phyloP scores from a whole-genome alignment of 495 filamentous ascomycete genomes.

The Podospora australis region DNA sequence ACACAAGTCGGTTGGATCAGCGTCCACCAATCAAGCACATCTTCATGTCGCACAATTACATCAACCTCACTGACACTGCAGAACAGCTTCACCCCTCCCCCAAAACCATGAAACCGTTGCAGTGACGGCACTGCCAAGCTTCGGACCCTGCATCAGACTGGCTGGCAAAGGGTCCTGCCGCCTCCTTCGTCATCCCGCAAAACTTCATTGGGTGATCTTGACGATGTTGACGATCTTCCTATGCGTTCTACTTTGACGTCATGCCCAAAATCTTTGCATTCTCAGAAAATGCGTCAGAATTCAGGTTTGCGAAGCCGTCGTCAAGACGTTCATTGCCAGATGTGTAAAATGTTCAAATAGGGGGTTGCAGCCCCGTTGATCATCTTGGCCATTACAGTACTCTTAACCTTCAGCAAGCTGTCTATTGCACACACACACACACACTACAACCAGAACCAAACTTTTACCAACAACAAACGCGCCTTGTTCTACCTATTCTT shows the following conservation, averaged over 20 bases:
- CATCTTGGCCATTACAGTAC: not conserved
- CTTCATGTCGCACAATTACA: constrained; percentile 4
- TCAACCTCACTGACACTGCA: not conserved
- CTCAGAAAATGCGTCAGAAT: constrained; percentile 11
- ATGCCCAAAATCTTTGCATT: constrained; percentile 18
- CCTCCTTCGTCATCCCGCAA: constrained; percentile 7
- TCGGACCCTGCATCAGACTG: constrained; percentile 5
- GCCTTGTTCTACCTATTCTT: too few relatives aligned
- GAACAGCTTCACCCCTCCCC: not conserved
- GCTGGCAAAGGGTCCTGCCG: constrained; percentile 1
- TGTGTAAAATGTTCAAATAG: constrained; percentile 17
- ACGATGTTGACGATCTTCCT: constrained; percentile 4
- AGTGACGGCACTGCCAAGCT: constrained; percentile 1
- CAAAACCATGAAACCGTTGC: too few relatives aligned
- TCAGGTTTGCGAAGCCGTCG: constrained; percentile 18
- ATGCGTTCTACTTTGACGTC: constrained; percentile 28
- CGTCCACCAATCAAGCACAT: not conserved
- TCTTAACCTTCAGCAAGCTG: not conserved
- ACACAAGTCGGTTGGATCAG: too few relatives aligned
- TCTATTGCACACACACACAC: not conserved
- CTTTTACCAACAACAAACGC: too few relatives aligned
- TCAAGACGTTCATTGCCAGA: not conserved
- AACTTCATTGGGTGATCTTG: constrained; percentile 23
- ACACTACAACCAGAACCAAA: not conserved
- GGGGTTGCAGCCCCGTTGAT: not conserved